A percentile compares a stretch with the other conserved stretches of the same genome.
Conservation (phyloP, 2,329 filamentous ascomycete species). For the Penicillium sp. region DNA sequence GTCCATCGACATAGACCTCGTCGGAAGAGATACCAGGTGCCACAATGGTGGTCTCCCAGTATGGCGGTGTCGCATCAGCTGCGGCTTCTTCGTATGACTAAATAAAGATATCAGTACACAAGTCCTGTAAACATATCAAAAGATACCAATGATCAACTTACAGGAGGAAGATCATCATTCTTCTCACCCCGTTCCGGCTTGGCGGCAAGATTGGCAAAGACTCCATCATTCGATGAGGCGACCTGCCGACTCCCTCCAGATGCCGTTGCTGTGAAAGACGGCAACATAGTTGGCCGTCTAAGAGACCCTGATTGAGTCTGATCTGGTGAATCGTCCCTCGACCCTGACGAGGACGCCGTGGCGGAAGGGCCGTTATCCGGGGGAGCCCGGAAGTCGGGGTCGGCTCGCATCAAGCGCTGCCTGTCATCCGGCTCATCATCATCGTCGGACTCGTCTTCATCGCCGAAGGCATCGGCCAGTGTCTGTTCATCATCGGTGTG, state of each 20-base stretch:
- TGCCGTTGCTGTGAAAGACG: slow-evolving; percentile 46
- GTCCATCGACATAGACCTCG: slow-evolving; percentile 94
- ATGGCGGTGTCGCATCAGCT: slow-evolving; percentile 90
- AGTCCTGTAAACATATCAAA: not conserved
- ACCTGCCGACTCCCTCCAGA: slow-evolving; percentile 54
- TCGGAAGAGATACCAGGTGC: slow-evolving; percentile 88
- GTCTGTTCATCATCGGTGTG: slow-evolving; percentile 66
- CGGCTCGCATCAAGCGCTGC: slow-evolving; percentile 77
- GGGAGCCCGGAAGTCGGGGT: slow-evolving; percentile 34
- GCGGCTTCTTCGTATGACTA: slow-evolving; percentile 98
- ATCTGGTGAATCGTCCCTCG: slow-evolving; percentile 18
- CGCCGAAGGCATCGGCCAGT: slow-evolving; percentile 90
- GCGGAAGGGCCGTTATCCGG: slow-evolving; percentile 28
- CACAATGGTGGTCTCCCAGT: slow-evolving; percentile 98
- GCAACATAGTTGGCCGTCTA: slow-evolving; percentile 54
- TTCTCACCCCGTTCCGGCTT: slow-evolving; percentile 80
- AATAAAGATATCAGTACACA: slow-evolving; percentile 10
- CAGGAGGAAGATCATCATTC: slow-evolving; percentile 87
- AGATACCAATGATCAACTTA: slow-evolving; percentile 51
- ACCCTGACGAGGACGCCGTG: slow-evolving; percentile 28
- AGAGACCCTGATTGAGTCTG: slow-evolving; percentile 32
- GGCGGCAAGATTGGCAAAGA: slow-evolving; percentile 91
- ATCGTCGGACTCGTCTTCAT: slow-evolving; percentile 68
- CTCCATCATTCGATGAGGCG: slow-evolving; percentile 81
- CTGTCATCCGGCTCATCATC: slow-evolving; percentile 74